phyloP scores from a whole-genome alignment of 176 grass and related monocot genomes.

The Dactylis glomerata region DNA sequence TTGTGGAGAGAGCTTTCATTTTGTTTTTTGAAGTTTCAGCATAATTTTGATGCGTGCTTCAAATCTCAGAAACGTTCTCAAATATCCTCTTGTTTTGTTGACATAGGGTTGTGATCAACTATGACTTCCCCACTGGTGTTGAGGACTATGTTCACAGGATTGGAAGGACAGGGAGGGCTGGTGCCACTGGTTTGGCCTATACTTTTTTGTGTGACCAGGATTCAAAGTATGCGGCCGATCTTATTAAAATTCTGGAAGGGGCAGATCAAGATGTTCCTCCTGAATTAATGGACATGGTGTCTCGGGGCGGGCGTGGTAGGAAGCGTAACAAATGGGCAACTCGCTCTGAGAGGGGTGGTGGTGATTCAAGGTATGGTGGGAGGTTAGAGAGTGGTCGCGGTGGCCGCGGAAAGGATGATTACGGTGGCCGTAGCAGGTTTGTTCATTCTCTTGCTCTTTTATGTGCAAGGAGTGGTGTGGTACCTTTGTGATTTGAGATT shows the following conservation, averaged over 20 bases:
- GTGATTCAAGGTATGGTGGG: conserved; percentile 51
- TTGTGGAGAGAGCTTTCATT: not conserved
- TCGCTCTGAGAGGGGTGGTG: conserved; percentile 42
- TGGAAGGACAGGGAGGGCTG: conserved; percentile 87
- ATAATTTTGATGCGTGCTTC: not conserved
- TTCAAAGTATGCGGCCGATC: conserved; percentile 79
- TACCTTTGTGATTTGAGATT: not conserved
- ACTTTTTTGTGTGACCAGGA: conserved; percentile 93
- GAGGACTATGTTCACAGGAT: conserved; percentile 99
- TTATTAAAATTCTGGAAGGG: conserved; percentile 87
- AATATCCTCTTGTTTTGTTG: conserved; percentile 21
- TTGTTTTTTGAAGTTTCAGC: not conserved
- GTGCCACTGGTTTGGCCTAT: conserved; percentile 89
- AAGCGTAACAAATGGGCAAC: conserved; percentile 42
- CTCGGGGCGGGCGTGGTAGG: conserved; percentile 54
- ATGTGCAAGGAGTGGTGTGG: not conserved
- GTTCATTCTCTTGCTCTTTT: not conserved
- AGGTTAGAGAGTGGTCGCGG: conserved; percentile 44
- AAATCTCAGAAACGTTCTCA: not conserved
- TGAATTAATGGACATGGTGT: conserved; percentile 74
- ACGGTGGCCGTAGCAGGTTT: conserved; percentile 52
- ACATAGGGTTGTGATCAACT: conserved; percentile 89
- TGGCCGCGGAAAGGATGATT: conserved; percentile 44
- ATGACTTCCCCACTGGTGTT: conserved; percentile 95
- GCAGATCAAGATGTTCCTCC: conserved; percentile 76